Evolutionary conservation across 352 stramenopile genomes (phyloP).

Genomic region (Phytopythium montanum): DNA sequence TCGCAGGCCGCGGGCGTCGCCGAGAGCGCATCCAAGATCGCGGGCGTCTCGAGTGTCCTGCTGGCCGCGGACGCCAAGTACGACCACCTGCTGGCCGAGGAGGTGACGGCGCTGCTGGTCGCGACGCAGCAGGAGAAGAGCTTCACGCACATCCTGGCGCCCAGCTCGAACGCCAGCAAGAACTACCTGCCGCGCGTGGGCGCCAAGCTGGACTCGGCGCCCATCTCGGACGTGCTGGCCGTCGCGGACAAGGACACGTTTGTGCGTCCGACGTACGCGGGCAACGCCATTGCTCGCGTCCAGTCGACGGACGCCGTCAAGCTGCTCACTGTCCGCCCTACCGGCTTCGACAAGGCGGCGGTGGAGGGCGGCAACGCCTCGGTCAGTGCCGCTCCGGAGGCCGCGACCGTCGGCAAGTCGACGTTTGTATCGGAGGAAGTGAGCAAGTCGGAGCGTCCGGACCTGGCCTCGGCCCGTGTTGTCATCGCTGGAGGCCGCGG

Average conservation of each 20-base stretch:
- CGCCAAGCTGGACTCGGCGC: slow-evolving; percentile 92
- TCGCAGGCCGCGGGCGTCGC: slow-evolving; percentile 56
- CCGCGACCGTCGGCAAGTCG: slow-evolving; percentile 59
- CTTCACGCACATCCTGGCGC: slow-evolving; percentile 93
- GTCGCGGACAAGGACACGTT: slow-evolving; percentile 94
- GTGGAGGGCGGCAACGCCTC: slow-evolving; percentile 64
- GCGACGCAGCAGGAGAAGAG: slow-evolving; percentile 54
- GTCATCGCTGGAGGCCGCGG: slow-evolving; percentile 96
- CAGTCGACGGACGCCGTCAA: slow-evolving; percentile 90
- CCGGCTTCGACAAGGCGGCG: slow-evolving; percentile 96
- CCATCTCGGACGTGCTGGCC: slow-evolving; percentile 96
- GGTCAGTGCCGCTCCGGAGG: slow-evolving; percentile 62
- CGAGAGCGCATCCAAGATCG: slow-evolving; percentile 69
- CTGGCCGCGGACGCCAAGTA: slow-evolving; percentile 83
- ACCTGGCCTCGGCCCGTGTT: slow-evolving; percentile 92
- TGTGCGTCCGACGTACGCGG: slow-evolving; percentile 83
- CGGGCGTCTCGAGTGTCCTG: slow-evolving; percentile 79
- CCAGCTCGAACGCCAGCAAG: slow-evolving; percentile 95
- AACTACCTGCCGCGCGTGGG: slow-evolving; percentile 96
- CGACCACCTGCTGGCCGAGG: slow-evolving; percentile 86
- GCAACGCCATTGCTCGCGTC: slow-evolving; percentile 88
- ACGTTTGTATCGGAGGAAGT: slow-evolving; percentile 93
- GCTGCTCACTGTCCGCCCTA: slow-evolving; percentile 95
- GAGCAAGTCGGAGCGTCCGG: slow-evolving; percentile 94
- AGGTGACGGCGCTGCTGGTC: slow-evolving; percentile 79